Evolutionary conservation across 1,284 basidiomycete species (phyloP).

Genomic region (Volvariella volvacea): DNA sequence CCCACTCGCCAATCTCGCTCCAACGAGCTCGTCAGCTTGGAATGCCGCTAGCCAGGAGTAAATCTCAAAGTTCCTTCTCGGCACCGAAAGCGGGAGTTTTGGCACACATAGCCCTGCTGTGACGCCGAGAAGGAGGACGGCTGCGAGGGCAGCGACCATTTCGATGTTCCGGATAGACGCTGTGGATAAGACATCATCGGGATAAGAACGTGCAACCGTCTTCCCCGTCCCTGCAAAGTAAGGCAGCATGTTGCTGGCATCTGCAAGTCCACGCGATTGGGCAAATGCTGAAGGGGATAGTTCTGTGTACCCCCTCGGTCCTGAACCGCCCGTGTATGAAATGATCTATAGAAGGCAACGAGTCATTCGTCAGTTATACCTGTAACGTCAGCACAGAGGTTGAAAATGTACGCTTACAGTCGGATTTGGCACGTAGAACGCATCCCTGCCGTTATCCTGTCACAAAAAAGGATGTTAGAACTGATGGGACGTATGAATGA

Average conservation of each 20-base stretch:
- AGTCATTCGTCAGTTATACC: constrained; percentile 16
- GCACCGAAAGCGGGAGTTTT: constrained; percentile 24
- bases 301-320: constrained; percentile 29
- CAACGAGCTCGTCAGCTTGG: constrained; percentile 26
- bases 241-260: constrained; percentile 31
- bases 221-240: constrained; percentile 31
- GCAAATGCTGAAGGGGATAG: constrained; percentile 25
- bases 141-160: constrained; percentile 14
- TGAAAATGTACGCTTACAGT: constrained; percentile 18
- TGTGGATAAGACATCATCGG: constrained; percentile 20
- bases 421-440: constrained; percentile 31
- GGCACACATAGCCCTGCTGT: constrained; percentile 29
- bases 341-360: constrained; percentile 13
- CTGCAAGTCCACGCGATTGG: constrained; percentile 25
- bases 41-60: constrained; percentile 34
- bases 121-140: constrained; percentile 21
- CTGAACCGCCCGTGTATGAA: constrained; percentile 28
- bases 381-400: background rate
- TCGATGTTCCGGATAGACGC: constrained; percentile 8
- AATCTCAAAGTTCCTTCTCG: constrained; percentile 29
- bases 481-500: too few relatives aligned
- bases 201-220: constrained; percentile 25
- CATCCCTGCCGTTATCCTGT: constrained; percentile 31
- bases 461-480: background rate
- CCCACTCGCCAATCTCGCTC: constrained; percentile 12